Conservation (phyloP, 139 green algal species). For the Zygnema circumcarinatum region DNA sequence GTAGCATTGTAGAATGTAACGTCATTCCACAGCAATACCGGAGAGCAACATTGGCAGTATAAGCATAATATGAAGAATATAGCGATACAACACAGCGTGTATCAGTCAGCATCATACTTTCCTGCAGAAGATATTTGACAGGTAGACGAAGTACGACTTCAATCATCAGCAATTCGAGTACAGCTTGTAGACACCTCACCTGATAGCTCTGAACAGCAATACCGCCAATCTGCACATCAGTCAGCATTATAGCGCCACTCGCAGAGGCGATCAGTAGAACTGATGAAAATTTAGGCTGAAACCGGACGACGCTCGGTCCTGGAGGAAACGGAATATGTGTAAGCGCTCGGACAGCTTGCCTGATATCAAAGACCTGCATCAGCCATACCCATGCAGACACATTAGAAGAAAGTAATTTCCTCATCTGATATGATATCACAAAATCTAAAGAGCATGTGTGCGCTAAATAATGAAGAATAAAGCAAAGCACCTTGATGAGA, state of each 20-base stretch:
- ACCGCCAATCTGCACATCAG: conserved; percentile 65
- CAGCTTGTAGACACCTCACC: too few relatives aligned
- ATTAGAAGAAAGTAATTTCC: background rate
- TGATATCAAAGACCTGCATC: conserved; percentile 57
- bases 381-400: background rate
- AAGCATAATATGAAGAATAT: background rate
- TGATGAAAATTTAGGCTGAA: conserved; percentile 69
- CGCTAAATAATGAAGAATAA: background rate
- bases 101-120: too few relatives aligned
- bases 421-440: background rate
- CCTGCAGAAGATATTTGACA: too few relatives aligned
- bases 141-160: too few relatives aligned
- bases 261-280: conserved; percentile 73
- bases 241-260: conserved; percentile 70
- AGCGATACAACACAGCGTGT: too few relatives aligned
- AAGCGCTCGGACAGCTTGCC: conserved; percentile 32
- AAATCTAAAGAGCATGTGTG: background rate
- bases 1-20: background rate
- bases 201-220: conserved; percentile 62
- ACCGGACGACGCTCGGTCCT: conserved; percentile 34
- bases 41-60: background rate
- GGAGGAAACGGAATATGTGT: conserved; percentile 50
- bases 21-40: background rate
- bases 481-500: conserved; percentile 44
- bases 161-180: too few relatives aligned